Conservation (phyloP, 2,329 filamentous ascomycete species). For the Fusarium chuoi region DNA sequence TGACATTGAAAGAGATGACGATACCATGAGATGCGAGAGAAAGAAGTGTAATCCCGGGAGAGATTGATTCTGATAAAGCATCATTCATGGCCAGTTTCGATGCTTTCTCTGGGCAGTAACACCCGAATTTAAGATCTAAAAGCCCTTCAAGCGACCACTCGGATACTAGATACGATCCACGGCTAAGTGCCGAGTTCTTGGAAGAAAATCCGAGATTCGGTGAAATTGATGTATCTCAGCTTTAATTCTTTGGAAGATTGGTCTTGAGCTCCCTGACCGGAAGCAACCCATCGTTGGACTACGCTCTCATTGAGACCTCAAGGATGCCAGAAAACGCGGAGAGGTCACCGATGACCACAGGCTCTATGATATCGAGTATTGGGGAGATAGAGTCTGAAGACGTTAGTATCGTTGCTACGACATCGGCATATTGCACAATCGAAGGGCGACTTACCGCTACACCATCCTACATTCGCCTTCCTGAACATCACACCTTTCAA, state of each 20-base stretch:
- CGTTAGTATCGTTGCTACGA: not conserved
- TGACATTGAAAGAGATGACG: rapidly evolving
- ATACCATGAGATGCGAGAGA: rapidly evolving
- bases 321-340: rapidly evolving
- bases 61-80: not conserved
- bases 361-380: rapidly evolving
- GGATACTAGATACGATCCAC: rapidly evolving
- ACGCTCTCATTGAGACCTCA: not conserved
- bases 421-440: rapidly evolving
- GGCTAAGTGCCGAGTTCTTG: rapidly evolving
- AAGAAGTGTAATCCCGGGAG: rapidly evolving
- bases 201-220: rapidly evolving
- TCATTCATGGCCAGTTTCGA: not conserved
- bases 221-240: not conserved
- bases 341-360: rapidly evolving
- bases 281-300: rapidly evolving
- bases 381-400: not conserved
- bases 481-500: rapidly evolving
- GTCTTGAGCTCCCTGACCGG: rapidly evolving
- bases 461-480: not conserved
- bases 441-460: not conserved
- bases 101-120: rapidly evolving
- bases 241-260: not conserved
- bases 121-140: not conserved
- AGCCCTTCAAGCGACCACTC: rapidly evolving